Conservation (phyloP, 169 alveolate genomes). For the Cryptosporidium bovis region DNA sequence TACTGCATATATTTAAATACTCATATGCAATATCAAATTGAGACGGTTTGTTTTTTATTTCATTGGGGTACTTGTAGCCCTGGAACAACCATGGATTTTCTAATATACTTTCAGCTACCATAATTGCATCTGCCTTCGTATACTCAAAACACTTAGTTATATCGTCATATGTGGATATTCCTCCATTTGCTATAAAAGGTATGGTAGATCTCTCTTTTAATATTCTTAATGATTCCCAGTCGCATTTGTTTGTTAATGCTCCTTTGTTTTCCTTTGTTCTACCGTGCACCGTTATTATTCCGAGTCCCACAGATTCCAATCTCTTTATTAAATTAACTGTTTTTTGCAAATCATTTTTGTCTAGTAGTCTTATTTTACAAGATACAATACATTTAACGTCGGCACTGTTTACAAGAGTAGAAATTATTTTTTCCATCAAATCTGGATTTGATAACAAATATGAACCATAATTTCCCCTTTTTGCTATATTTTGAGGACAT, state of each 20-base stretch:
- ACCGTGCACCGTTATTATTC: conserved; percentile 87
- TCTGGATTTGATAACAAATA: conserved; percentile 90
- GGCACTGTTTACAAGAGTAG: conserved; percentile 79
- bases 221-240: conserved; percentile 92
- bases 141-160: conserved; percentile 86
- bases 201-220: conserved; percentile 86
- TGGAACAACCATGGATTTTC: conserved; percentile 89
- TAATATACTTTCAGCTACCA: conserved; percentile 91
- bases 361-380: conserved; percentile 90
- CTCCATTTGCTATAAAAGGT: conserved; percentile 95
- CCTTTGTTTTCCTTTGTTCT: conserved; percentile 86
- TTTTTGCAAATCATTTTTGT: conserved; percentile 82
- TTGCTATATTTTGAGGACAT: conserved; percentile 95
- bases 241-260: conserved; percentile 90
- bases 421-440: conserved; percentile 80
- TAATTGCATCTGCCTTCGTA: conserved; percentile 93
- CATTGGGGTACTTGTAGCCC: conserved; percentile 47
- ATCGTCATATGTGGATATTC: conserved; percentile 88
- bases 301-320: conserved; percentile 88
- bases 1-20: conserved; percentile 77
- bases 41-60: conserved; percentile 76
- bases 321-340: conserved; percentile 88
- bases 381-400: conserved; percentile 87
- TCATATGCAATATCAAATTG: conserved; percentile 79
- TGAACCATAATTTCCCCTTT: conserved; percentile 92